Percentiles rank a stretch among this genome's conserved stretches.
Evolutionary conservation across 345 rosid species (phyloP).

Genomic region (Eucalyptus sideroxylon): DNA sequence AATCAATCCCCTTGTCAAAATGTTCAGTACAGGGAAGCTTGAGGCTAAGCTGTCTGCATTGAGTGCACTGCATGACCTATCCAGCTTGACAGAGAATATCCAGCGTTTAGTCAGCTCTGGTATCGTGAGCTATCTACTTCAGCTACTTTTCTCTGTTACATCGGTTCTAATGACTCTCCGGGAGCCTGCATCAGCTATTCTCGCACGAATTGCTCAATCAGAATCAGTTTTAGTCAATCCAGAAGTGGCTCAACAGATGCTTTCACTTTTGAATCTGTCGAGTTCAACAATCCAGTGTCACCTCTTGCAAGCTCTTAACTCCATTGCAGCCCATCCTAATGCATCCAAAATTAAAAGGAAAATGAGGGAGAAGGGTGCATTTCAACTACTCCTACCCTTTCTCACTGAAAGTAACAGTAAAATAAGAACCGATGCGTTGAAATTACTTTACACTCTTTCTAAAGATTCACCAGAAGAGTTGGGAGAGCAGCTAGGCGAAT

Average conservation of each 20-base stretch:
- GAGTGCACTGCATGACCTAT: conserved; percentile 49
- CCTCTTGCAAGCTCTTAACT: conserved; percentile 52
- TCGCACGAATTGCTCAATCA: conserved; percentile 50
- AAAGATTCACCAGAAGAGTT: conserved; percentile 31
- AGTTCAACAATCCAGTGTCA: conserved; percentile 42
- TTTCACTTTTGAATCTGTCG: conserved; percentile 53
- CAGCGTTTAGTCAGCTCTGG: conserved; percentile 39
- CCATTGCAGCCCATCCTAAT: conserved; percentile 35
- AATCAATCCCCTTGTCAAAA: conserved; percentile 38
- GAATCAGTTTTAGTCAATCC: conserved; percentile 41
- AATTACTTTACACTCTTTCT: conserved; percentile 42
- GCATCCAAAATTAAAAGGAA: conserved; percentile 44
- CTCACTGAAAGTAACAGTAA: conserved; percentile 25
- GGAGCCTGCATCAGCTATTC: conserved; percentile 70
- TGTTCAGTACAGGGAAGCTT: conserved; percentile 61
- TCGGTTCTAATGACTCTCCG: conserved; percentile 70
- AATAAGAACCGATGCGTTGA: conserved; percentile 33
- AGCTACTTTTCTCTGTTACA: conserved; percentile 73
- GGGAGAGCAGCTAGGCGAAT: conserved; percentile 44
- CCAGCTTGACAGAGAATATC: conserved; percentile 30
- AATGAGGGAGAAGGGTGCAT: conserved; percentile 54
- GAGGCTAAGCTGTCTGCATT: conserved; percentile 60
- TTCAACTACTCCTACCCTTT: conserved; percentile 61
- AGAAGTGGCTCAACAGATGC: conserved; percentile 69
- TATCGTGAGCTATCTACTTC: conserved; percentile 38